Evolutionary conservation across 2,329 filamentous ascomycete species (phyloP), one percentile per base, ranked within the genome.

Genomic region (Pseudopyricularia cyperi): DNA sequence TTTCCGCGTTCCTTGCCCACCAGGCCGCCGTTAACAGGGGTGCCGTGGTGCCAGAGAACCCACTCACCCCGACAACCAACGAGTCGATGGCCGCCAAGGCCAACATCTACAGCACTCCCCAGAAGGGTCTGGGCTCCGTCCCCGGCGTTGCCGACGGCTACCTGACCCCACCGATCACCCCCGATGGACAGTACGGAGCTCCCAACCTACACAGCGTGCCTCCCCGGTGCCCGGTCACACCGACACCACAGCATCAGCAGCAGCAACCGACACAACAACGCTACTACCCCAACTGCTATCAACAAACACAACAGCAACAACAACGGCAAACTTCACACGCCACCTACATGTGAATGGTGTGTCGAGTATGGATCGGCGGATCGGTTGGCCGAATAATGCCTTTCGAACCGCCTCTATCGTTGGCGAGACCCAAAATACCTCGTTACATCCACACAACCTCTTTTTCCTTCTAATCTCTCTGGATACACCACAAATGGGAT

Each of bases 161-260:
- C 67, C 77, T 90, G 58, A 93, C 88, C 15, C 88, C 88, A 26
- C 88, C 88, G 1, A 91, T 93, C 63, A 93, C 88, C 0, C 88
- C 88, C 4, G 87, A 91, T 56, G 79, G 80, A 58, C 81, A 81
- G 68, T 48, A 66, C 69, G 48, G 66, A 65, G 35, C 63, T 62
- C 7, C 65, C 68, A 60, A 64, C 66, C 49, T 75, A 75, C 61
- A 75, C 77, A 50, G 62, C 59, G 24, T 73, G 30, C 71, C 75
- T 17, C 73, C 75, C 22, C 71, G 79, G 52, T 82, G 79, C 59
- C 80, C 80, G 0, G 76, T 82, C 44, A 84, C 80, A 2, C 80
- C 80, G 11, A 80, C 79, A 17, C 79, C 79, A 22, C 66, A 70
- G 57, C 68, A 69, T 51, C 53, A 48, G 8, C 59, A 58, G 12